Evolutionary conservation across 495 filamentous ascomycete genomes (phyloP), one percentile per base, ranked within the genome.

Genomic region (Penicillium nucicola): DNA sequence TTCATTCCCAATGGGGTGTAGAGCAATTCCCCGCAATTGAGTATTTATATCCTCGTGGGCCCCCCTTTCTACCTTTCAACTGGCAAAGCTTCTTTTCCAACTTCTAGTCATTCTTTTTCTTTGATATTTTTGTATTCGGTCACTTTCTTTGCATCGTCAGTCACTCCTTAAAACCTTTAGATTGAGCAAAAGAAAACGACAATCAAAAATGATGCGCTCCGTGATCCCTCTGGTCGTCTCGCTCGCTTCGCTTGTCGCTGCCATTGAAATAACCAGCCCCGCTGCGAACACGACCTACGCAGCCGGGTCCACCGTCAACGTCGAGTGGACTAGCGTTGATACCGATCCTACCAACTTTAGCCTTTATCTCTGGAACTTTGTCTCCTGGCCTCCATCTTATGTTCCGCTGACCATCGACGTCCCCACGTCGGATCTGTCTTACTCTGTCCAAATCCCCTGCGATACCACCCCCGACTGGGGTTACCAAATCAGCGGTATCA

Each of bases 321-420:
- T 77, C 33, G 58, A 58, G 14, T 77, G 74, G 74, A 52, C 56
- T 42, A 69, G 61, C 37, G 74, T 77, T 50, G 72, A 77, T 60
- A 77, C 74, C 13, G 74, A 77, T 53, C 70, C 74, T 12, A 46
- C 56, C 44, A 38, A 28, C 42, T 71, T 77, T 66, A 68, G 63
- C 59, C 53, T 77, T 52, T 75, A 68, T 50, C 67, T 77, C 19
- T 69, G 71, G 67, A 77, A 77, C 71, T 77, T 77, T 61, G 67
- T 74, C 53, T 64, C 71, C 56, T 77, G 68, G 70, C 74, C 74
- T 23, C 74, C 74, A 2, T 62, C 58, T 42, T 73, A 74, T 52
- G 60, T 67, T 20, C 53, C 70, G 5, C 55, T 77, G 32, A 71
- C 72, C 15, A 14, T 52, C 17, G 48, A 70, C 48, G 60, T 77